Evolutionary conservation across 1,139 yeast species (phyloP).

Genomic region (Candida anutae): DNA sequence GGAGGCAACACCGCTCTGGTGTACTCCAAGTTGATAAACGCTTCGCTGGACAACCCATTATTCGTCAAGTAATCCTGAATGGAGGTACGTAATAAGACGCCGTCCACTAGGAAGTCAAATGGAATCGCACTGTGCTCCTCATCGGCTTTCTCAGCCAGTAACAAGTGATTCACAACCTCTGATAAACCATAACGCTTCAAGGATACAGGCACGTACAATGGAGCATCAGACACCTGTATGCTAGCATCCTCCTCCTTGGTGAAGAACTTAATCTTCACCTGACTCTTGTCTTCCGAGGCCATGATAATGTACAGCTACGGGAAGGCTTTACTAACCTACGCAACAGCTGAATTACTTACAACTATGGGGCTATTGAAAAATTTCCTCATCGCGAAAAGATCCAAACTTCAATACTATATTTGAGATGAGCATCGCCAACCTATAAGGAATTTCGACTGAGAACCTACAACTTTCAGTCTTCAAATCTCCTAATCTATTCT

Average conservation of each 20-base stretch:
- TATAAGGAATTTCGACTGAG: too few species aligned
- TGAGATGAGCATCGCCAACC: too few species aligned
- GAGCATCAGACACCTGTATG: slow-evolving; percentile 70
- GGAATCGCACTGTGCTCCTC: slow-evolving; percentile 62
- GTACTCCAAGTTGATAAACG: slow-evolving; percentile 74
- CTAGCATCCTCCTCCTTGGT: slow-evolving; percentile 78
- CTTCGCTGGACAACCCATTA: slow-evolving; percentile 78
- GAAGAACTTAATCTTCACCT: slow-evolving; percentile 70
- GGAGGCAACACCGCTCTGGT: slow-evolving; percentile 94
- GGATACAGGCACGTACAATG: slow-evolving; percentile 78
- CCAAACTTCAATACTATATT: slow-evolving; percentile 1
- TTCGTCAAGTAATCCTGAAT: slow-evolving; percentile 69
- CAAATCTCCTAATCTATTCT: too few species aligned
- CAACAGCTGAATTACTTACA: too few species aligned
- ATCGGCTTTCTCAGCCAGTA: slow-evolving; percentile 32
- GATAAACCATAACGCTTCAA: slow-evolving; percentile 88
- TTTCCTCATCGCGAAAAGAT: slow-evolving; percentile 1
- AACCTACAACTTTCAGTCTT: too few species aligned
- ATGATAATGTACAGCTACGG: too few species aligned
- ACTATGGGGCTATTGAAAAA: background rate
- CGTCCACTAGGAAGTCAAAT: slow-evolving; percentile 87
- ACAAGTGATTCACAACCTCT: slow-evolving; percentile 86
- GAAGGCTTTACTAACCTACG: too few species aligned
- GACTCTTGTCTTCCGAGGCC: slow-evolving; percentile 22
- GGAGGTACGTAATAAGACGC: slow-evolving; percentile 68